Evolutionary conservation across 345 rosid species (phyloP).

Genomic region (Turritis glabra): DNA sequence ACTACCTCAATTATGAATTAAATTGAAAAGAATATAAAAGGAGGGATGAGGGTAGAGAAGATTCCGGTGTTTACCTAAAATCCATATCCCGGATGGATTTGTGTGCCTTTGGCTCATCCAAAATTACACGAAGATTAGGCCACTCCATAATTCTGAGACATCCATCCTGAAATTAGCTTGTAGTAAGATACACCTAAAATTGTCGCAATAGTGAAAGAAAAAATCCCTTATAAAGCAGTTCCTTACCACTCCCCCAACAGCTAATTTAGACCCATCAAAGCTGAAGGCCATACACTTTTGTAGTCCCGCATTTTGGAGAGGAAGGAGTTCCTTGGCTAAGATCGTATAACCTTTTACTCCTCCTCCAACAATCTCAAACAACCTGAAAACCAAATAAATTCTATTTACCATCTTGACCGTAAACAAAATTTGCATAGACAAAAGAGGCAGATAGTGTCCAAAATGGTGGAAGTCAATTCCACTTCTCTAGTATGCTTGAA

Average conservation of each 20-base stretch:
- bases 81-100: slow-evolving; percentile 85
- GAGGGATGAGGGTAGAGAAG: background rate
- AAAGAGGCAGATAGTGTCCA: background rate
- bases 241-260: slow-evolving; percentile 87
- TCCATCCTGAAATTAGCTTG: slow-evolving; percentile 65
- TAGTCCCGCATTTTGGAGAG: slow-evolving; percentile 65
- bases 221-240: background rate
- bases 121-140: slow-evolving; percentile 68
- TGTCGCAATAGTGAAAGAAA: background rate
- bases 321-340: slow-evolving; percentile 55
- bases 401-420: background rate
- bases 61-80: slow-evolving; percentile 54
- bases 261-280: slow-evolving; percentile 88
- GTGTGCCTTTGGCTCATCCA: slow-evolving; percentile 84
- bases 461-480: slow-evolving; percentile 1
- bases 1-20: background rate
- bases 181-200: slow-evolving; percentile 10
- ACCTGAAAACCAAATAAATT: slow-evolving; percentile 49
- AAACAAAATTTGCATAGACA: slow-evolving; percentile 6
- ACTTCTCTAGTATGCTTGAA: background rate
- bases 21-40: background rate
- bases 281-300: slow-evolving; percentile 87
- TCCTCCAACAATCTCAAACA: slow-evolving; percentile 62
- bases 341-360: slow-evolving; percentile 50
- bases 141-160: slow-evolving; percentile 85